Percentiles rank a stretch among this genome's conserved stretches.
Conservation (phyloP, 345 rosid species). For the Mangifera indica region DNA sequence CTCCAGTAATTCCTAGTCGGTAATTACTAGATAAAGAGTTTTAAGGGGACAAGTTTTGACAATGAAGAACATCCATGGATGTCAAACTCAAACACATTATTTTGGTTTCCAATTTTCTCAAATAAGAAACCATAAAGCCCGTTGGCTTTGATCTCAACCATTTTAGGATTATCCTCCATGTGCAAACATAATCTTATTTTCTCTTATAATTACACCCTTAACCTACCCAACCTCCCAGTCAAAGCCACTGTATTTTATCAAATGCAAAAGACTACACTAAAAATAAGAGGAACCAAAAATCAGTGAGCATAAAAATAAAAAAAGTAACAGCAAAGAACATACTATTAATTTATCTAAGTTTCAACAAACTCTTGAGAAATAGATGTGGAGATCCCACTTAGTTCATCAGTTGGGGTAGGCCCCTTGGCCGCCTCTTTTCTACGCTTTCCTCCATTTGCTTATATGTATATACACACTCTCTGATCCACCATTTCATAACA, state of each 20-base stretch:
- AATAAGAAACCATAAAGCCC: too few relatives aligned
- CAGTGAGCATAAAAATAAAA: not conserved
- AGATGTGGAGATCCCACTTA: not conserved
- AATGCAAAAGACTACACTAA: too few relatives aligned
- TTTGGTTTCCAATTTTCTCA: too few relatives aligned
- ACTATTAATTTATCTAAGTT: not conserved
- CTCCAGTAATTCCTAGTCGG: not conserved
- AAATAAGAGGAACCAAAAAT: not conserved
- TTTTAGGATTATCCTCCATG: too few relatives aligned
- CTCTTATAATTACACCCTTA: too few relatives aligned
- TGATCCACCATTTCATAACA: not conserved
- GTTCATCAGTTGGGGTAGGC: constrained; percentile 29
- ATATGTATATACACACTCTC: constrained; percentile 24
- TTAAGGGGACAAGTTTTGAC: not conserved
- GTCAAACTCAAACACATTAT: too few relatives aligned
- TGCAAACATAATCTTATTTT: too few relatives aligned
- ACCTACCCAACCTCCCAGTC: too few relatives aligned
- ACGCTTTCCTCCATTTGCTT: constrained; percentile 6
- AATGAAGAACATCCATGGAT: not conserved
- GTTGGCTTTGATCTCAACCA: too few relatives aligned
- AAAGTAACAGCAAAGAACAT: too few relatives aligned
- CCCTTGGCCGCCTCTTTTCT: constrained; percentile 1
- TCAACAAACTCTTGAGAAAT: not conserved
- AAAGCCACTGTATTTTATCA: too few relatives aligned
- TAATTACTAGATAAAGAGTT: not conserved